Evolutionary conservation across 768 basidiomycete species (phyloP).

Genomic region (Infundibulicybe gibba): DNA sequence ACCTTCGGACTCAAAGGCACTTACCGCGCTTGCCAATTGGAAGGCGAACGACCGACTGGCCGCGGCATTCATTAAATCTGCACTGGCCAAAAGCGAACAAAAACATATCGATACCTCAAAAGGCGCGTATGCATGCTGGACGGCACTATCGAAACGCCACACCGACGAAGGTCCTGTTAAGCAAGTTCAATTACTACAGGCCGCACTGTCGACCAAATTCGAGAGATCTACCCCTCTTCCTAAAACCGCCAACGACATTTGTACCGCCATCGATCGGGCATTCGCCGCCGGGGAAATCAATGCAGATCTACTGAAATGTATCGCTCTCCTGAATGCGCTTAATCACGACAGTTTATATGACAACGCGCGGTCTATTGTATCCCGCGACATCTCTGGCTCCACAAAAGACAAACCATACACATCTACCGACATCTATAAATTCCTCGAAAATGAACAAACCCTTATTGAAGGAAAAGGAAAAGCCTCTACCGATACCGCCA

Average conservation of each 20-base stretch:
- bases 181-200: conserved; percentile 11
- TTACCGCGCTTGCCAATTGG: conserved; percentile 4
- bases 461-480: neutral
- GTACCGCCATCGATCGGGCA: neutral
- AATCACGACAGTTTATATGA: neutral
- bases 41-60: conserved; percentile 7
- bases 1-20: too few species aligned
- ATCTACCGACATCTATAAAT: neutral
- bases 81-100: neutral
- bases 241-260: conserved; percentile 2
- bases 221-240: neutral
- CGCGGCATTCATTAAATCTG: conserved; percentile 2
- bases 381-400: conserved; percentile 6
- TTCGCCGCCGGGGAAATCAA: conserved; percentile 8
- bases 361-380: conserved; percentile 5
- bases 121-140: conserved; percentile 6
- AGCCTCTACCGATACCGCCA: neutral
- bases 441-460: neutral
- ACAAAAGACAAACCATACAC: neutral
- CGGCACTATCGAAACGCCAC: conserved; percentile 3
- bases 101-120: neutral
- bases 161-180: conserved; percentile 12
- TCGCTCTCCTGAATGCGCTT: conserved; percentile 7
- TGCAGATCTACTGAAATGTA: conserved; percentile 9
- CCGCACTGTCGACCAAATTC: conserved; percentile 6